A percentile compares a stretch with the other conserved stretches of the same genome.
These are phyloP conservation scores for Apophysomyces ossiformis DNA, from an alignment of 371 early-diverging fungal species.

Conservation along the genomic window DNA sequence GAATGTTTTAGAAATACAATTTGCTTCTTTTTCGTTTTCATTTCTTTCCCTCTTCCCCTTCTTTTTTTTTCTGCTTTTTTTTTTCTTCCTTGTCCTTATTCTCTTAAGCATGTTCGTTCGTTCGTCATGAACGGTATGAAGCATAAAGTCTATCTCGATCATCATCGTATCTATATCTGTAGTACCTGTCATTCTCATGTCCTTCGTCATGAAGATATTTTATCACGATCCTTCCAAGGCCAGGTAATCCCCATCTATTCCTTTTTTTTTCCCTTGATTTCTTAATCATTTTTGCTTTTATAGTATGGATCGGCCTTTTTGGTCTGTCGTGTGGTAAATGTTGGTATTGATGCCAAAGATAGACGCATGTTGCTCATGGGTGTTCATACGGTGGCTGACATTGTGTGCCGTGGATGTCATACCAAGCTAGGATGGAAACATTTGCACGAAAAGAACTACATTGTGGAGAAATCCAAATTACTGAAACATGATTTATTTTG, in stretches of 20 bases:
- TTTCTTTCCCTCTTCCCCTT: background rate
- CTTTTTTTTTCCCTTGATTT: background rate
- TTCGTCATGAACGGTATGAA: background rate
- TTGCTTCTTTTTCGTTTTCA: too few species aligned
- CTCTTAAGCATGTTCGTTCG: background rate
- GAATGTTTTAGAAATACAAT: too few species aligned
- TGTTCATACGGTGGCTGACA: constrained; percentile 70
- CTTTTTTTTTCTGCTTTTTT: background rate
- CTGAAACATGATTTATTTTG: constrained; percentile 14
- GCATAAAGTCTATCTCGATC: constrained; percentile 39
- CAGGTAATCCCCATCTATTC: background rate
- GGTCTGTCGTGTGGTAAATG: constrained; percentile 63
- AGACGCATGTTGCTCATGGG: constrained; percentile 73
- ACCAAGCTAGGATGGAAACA: constrained; percentile 74
- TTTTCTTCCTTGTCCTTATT: background rate
- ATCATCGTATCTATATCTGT: constrained; percentile 59
- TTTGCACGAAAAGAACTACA: constrained; percentile 74
- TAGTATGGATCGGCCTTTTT: constrained; percentile 66
- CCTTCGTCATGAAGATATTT: constrained; percentile 57
- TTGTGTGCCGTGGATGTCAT: constrained; percentile 60
- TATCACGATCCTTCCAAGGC: constrained; percentile 53
- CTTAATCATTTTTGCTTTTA: constrained; percentile 32
- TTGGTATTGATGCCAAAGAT: constrained; percentile 56
- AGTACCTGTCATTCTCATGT: constrained; percentile 64
- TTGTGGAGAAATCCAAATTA: constrained; percentile 53